A percentile compares a stretch with the other conserved stretches of the same genome.
These are phyloP conservation scores for Hydnum rufescens DNA, from an alignment of 768 basidiomycete genomes.

Conservation along the genomic window DNA sequence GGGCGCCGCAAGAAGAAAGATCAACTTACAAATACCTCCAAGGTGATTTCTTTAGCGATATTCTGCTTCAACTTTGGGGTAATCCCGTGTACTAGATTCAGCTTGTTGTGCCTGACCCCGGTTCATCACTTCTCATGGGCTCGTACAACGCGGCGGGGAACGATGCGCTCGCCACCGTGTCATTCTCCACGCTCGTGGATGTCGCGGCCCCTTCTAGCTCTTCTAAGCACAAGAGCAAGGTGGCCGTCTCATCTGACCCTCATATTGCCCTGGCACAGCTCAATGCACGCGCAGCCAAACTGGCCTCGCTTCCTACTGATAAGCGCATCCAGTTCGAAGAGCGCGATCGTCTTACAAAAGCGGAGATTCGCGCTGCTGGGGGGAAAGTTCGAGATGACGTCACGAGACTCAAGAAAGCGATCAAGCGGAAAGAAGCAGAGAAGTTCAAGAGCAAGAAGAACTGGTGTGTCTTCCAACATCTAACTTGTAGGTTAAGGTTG, in stretches of 20 bases:
- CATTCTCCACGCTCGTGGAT: slow-evolving; percentile 21
- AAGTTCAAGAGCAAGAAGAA: slow-evolving; percentile 67
- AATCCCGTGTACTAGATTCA: slow-evolving; percentile 29
- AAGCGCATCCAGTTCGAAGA: slow-evolving; percentile 66
- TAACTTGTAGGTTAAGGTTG: not conserved
- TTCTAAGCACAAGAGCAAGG: not conserved
- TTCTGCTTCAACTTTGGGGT: not conserved
- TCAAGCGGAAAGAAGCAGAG: slow-evolving; percentile 80
- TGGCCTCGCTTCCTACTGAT: slow-evolving; percentile 60
- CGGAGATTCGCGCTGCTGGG: slow-evolving; percentile 70
- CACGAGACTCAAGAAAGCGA: slow-evolving; percentile 69
- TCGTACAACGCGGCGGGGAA: slow-evolving; percentile 26
- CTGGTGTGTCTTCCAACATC: slow-evolving; percentile 38
- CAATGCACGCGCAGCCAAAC: slow-evolving; percentile 51
- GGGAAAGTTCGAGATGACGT: slow-evolving; percentile 86
- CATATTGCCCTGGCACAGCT: slow-evolving; percentile 71
- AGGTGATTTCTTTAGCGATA: too few species aligned
- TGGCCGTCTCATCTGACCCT: slow-evolving; percentile 20
- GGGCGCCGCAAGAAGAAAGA: slow-evolving; percentile 25
- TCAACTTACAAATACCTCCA: slow-evolving; percentile 24
- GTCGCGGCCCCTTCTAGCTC: too few species aligned
- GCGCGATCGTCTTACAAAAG: slow-evolving; percentile 77
- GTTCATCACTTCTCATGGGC: not conserved
- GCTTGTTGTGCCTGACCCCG: slow-evolving; percentile 43
- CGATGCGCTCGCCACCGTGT: slow-evolving; percentile 47